Percentiles rank a stretch among this genome's conserved stretches.
phyloP scores from a whole-genome alignment of 148 eudicot species.

The Vaccinium macrocarpon region DNA sequence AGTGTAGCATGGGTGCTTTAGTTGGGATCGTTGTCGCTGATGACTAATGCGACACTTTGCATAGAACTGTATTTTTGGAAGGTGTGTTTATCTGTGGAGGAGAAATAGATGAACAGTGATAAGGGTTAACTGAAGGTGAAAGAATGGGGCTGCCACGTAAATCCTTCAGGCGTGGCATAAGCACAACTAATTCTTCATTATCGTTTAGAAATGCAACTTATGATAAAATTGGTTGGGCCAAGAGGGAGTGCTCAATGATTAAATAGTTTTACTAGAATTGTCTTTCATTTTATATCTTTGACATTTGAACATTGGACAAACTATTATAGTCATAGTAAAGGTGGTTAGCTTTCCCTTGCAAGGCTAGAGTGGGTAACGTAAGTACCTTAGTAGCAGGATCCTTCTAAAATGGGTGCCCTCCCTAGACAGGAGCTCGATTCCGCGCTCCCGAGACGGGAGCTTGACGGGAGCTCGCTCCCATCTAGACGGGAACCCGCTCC shows the following conservation, averaged over 20 bases:
- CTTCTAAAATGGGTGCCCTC: no score
- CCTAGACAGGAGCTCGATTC: no score
- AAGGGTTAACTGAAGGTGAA: not conserved
- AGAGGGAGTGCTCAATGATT: not conserved
- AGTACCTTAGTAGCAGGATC: no score
- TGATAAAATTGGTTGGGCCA: not conserved
- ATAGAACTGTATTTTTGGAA: not conserved
- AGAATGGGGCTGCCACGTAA: not conserved
- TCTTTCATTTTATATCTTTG: not conserved
- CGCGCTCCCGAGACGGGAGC: no score
- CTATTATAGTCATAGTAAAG: not conserved
- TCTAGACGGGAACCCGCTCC: no score
- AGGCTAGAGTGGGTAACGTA: not conserved
- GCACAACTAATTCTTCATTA: slow-evolving; percentile 1
- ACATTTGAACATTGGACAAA: not conserved
- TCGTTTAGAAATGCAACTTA: not conserved
- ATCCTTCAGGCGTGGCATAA: not conserved
- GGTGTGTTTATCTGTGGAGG: not conserved
- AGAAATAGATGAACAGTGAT: not conserved
- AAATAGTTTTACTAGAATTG: not conserved
- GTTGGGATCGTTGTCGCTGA: not conserved
- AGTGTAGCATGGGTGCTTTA: not conserved
- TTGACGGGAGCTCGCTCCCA: no score
- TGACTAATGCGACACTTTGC: not conserved
- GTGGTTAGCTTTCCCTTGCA: not conserved